A percentile compares a stretch with the other conserved stretches of the same genome.
Conservation (phyloP, 1,284 basidiomycete species). For the Gymnopus androsaceus region DNA sequence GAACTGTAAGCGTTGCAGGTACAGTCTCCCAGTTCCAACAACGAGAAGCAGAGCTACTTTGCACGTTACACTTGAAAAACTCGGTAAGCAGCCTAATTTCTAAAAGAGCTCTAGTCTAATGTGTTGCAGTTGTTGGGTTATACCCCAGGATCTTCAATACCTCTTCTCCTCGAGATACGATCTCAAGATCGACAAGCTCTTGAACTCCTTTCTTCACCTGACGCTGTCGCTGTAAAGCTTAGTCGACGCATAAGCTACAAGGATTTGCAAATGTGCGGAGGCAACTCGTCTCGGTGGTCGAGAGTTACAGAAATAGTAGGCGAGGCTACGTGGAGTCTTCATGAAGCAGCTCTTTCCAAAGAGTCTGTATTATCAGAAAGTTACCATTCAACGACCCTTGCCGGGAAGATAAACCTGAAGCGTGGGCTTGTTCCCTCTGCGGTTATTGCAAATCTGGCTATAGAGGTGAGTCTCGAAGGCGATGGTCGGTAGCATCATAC, state of each 20-base stretch:
- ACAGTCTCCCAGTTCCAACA: not conserved
- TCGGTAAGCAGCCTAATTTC: not conserved
- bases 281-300: constrained; percentile 20
- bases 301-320: constrained; percentile 1
- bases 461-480: constrained; percentile 7
- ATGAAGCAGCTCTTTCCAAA: not conserved
- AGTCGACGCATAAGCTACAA: constrained; percentile 13
- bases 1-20: not conserved
- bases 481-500: too few relatives aligned
- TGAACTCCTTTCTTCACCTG: constrained; percentile 6
- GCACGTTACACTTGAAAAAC: constrained; percentile 5
- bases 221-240: not conserved
- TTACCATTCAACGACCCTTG: not conserved
- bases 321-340: constrained; percentile 25
- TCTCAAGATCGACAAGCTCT: constrained; percentile 8
- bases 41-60: not conserved
- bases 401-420: constrained; percentile 5
- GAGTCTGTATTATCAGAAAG: not conserved
- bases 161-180: constrained; percentile 2
- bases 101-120: not conserved
- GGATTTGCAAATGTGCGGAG: constrained; percentile 12
- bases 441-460: constrained; percentile 10
- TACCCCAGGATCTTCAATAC: constrained; percentile 10
- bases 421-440: constrained; percentile 6
- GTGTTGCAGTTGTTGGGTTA: constrained; percentile 8